Evolutionary conservation across 148 eudicot species (phyloP), one percentile per base, ranked within the genome.

Genomic region (Fallopia convolvulus): DNA sequence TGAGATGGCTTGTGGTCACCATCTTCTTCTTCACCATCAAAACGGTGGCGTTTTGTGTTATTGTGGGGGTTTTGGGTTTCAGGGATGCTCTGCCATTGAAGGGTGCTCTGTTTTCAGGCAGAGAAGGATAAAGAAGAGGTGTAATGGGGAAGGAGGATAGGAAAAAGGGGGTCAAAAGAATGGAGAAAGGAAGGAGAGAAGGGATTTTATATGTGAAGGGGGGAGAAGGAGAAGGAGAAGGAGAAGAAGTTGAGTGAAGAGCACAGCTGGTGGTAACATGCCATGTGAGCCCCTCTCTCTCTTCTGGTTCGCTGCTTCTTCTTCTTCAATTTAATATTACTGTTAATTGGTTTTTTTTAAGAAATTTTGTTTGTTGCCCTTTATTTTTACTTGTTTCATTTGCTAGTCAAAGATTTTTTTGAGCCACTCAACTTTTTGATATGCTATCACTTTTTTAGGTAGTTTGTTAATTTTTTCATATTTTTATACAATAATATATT

Each of bases 201-300:
- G 83, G 79, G 77, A 77, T 85, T 86, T 84, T 86, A 90, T 83
- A 23, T 61, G 10, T 26, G 32, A 30, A 61, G 21, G 39, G 63
- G 30, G 72, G 71, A 56, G 77, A 75, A 74, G 81, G 82, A n/a
- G 82, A 74, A 50, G 84, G 79, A 68, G 50, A 74, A 36, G 63
- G 20, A 6, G 63, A 26, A 61, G 68, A 61, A 46, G 33, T 33
- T 33, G 77, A 81, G 49, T 82, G 81, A 61, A 61, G 68, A 0
- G 73, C 80, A 85, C 86, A 86, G 92, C 91, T 87, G 94, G 76
- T 81, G 74, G 74, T 89, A 93, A 89, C 93, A 90, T 90, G 95
- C 88, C 95, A 88, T 90, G 97, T 92, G 92, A 26, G 68, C 68
- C 68, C 68, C 68, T 74, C 70, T 75, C 82, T 74, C 79, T 80